Conservation (phyloP, 352 stramenopile species). For the Thraustochytrium sp. region DNA sequence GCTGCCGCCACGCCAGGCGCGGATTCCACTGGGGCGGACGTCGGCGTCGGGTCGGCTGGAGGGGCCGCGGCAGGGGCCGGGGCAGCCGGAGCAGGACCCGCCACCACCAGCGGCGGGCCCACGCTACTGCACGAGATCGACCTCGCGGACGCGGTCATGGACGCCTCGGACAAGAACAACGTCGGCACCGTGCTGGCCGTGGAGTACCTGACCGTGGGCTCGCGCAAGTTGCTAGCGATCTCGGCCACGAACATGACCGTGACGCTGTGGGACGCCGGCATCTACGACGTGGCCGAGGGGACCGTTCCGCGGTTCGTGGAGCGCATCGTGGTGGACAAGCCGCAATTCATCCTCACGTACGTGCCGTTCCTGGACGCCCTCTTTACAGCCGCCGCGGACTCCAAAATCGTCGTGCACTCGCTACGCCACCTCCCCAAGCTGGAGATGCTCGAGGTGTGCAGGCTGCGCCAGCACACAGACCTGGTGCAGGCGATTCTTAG, state of each 20-base stretch:
- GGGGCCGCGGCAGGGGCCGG: too few species aligned
- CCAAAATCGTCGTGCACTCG: conserved; percentile 6
- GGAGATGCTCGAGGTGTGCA: not conserved
- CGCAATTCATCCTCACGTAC: not conserved
- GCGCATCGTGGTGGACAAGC: conserved; percentile 14
- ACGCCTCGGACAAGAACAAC: conserved; percentile 7
- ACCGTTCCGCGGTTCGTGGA: conserved; percentile 13
- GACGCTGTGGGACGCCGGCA: conserved; percentile 20
- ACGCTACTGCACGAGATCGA: conserved; percentile 23
- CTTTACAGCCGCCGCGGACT: conserved; percentile 9
- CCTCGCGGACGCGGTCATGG: not conserved
- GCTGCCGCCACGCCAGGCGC: too few species aligned
- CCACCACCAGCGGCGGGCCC: too few species aligned
- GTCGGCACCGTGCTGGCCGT: conserved; percentile 12
- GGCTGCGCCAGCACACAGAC: conserved; percentile 4
- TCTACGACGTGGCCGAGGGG: conserved; percentile 3
- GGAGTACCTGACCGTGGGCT: not conserved
- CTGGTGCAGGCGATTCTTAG: conserved; percentile 9
- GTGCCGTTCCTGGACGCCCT: conserved; percentile 3
- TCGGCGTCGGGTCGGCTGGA: too few species aligned
- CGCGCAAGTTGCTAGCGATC: conserved; percentile 6
- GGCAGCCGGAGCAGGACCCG: too few species aligned
- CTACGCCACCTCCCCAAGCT: not conserved
- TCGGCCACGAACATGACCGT: conserved; percentile 38
- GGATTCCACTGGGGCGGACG: too few species aligned